Evolutionary conservation across 2,329 filamentous ascomycete genomes (phyloP).

Genomic region (Fusarium incarnatum): DNA sequence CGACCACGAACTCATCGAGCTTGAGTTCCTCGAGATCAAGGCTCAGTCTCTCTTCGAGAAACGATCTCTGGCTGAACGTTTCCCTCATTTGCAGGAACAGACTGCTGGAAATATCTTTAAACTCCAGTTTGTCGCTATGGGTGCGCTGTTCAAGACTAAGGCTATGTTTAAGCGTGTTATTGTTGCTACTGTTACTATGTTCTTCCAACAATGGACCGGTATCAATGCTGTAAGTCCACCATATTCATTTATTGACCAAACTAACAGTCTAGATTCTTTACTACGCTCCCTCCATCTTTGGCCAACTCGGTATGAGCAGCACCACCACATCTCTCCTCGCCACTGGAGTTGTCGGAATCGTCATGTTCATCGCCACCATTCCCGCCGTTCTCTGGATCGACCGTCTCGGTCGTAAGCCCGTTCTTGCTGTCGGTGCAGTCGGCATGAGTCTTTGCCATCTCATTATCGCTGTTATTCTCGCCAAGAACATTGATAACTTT

Average conservation of each 20-base stretch:
- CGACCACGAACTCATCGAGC: constrained; percentile 74
- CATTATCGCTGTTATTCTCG: constrained; percentile 77
- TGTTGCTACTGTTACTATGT: constrained; percentile 72
- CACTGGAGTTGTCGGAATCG: constrained; percentile 77
- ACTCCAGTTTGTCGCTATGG: constrained; percentile 75
- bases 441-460: constrained; percentile 78
- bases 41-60: constrained; percentile 83
- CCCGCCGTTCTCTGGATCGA: constrained; percentile 75
- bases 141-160: constrained; percentile 71
- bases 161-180: constrained; percentile 75
- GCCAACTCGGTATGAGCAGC: constrained; percentile 68
- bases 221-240: constrained; percentile 62
- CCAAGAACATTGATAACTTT: constrained; percentile 71
- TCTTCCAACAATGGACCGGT: constrained; percentile 63
- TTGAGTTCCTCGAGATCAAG: constrained; percentile 87
- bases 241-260: accelerated
- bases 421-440: constrained; percentile 72
- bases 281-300: constrained; percentile 78
- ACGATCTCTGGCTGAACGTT: constrained; percentile 32
- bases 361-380: constrained; percentile 76
- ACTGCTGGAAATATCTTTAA: constrained; percentile 66
- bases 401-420: constrained; percentile 70
- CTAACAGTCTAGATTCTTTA: constrained; percentile 59
- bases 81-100: constrained; percentile 9
- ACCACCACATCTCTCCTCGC: constrained; percentile 70